A percentile compares a stretch with the other conserved stretches of the same genome.
Evolutionary conservation across 257 asterid genomes (phyloP).

Genomic region (Lavandula angustifolia): DNA sequence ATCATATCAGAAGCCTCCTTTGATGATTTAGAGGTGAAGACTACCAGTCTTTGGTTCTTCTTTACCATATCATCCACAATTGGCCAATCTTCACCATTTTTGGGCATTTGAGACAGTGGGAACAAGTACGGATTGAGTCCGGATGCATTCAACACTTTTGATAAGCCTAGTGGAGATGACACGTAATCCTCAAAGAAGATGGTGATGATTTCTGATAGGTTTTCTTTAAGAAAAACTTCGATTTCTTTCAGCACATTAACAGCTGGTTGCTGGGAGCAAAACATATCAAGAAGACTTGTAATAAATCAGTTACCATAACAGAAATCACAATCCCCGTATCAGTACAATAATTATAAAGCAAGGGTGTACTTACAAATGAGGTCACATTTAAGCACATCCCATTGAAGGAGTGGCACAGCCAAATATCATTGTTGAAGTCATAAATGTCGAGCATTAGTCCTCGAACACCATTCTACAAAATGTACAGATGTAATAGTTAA

Average conservation of each 20-base stretch:
- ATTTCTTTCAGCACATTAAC: slow-evolving; percentile 69
- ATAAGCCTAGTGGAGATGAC: slow-evolving; percentile 59
- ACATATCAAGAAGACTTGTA: background rate
- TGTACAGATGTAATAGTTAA: background rate
- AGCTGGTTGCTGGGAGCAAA: slow-evolving; percentile 72
- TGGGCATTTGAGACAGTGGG: slow-evolving; percentile 78
- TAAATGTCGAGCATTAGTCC: slow-evolving; percentile 95
- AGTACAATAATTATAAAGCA: background rate
- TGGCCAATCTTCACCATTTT: slow-evolving; percentile 82
- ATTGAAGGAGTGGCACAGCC: slow-evolving; percentile 80
- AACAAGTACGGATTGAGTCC: slow-evolving; percentile 68
- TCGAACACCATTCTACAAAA: slow-evolving; percentile 84
- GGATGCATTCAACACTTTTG: slow-evolving; percentile 66
- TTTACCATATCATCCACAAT: slow-evolving; percentile 75
- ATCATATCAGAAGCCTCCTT: slow-evolving; percentile 75
- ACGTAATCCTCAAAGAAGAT: slow-evolving; percentile 90
- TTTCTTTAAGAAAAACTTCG: slow-evolving; percentile 53
- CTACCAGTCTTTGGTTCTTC: slow-evolving; percentile 72
- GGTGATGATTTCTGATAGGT: slow-evolving; percentile 67
- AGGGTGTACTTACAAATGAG: slow-evolving; percentile 63
- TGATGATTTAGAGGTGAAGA: slow-evolving; percentile 64
- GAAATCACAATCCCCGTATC: background rate
- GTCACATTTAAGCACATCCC: slow-evolving; percentile 70
- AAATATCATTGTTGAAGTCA: slow-evolving; percentile 73
- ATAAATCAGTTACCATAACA: background rate